phyloP scores from a whole-genome alignment of 2,329 filamentous ascomycete genomes.

The Epicoccum nigrum region DNA sequence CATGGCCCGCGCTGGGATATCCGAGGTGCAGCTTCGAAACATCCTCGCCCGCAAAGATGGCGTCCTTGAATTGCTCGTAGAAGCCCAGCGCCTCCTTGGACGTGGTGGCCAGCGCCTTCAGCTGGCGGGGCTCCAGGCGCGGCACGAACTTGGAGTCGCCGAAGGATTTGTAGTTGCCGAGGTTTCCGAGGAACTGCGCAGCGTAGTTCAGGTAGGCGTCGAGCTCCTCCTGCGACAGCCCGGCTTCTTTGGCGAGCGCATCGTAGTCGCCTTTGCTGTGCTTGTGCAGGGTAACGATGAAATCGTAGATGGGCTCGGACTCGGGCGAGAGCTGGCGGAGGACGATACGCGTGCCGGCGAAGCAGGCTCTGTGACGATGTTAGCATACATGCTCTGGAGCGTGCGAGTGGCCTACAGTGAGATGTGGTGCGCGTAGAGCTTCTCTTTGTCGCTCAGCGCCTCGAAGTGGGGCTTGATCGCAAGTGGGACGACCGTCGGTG shows the following conservation, averaged over 20 bases:
- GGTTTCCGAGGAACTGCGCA: slow-evolving; percentile 59
- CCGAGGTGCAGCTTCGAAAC: slow-evolving; percentile 55
- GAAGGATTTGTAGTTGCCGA: slow-evolving; percentile 61
- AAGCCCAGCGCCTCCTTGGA: slow-evolving; percentile 48
- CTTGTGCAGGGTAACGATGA: slow-evolving; percentile 59
- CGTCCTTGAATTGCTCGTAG: slow-evolving; percentile 53
- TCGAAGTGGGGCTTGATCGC: slow-evolving; percentile 95
- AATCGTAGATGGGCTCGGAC: slow-evolving; percentile 60
- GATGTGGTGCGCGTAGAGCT: slow-evolving; percentile 82
- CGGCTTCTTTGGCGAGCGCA: slow-evolving; percentile 50
- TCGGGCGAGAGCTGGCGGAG: slow-evolving; percentile 60
- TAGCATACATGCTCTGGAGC: background rate
- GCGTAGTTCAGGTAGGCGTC: slow-evolving; percentile 48
- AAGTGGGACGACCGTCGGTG: slow-evolving; percentile 84
- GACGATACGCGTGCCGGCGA: slow-evolving; percentile 58
- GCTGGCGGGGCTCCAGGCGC: slow-evolving; percentile 50
- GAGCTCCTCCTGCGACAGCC: slow-evolving; percentile 48
- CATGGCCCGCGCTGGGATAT: slow-evolving; percentile 56
- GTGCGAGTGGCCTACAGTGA: slow-evolving; percentile 38
- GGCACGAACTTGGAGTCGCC: slow-evolving; percentile 59
- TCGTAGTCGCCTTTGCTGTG: slow-evolving; percentile 57
- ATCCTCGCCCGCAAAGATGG: slow-evolving; percentile 52
- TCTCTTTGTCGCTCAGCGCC: slow-evolving; percentile 73
- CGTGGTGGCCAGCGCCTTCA: slow-evolving; percentile 53
- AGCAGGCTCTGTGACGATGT: slow-evolving; percentile 48